Evolutionary conservation across 2,329 filamentous ascomycete genomes (phyloP).

Genomic region (Fusarium brevicatenulatum): DNA sequence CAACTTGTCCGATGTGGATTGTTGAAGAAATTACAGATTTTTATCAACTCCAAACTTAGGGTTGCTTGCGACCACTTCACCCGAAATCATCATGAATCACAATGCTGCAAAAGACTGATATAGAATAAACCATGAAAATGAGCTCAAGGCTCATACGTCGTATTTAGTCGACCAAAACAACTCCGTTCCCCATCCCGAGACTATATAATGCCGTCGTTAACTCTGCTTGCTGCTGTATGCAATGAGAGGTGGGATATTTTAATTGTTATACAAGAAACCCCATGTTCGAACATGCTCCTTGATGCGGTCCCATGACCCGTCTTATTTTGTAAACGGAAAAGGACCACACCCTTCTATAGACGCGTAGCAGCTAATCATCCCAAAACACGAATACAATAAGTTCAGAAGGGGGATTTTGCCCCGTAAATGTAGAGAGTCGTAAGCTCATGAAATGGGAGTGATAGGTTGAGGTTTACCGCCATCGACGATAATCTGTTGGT

Average conservation of each 20-base stretch:
- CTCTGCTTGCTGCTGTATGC: constrained; percentile 3
- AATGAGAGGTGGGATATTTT: constrained; percentile 15
- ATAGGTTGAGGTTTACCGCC: constrained; percentile 58
- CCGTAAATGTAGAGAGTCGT: constrained; percentile 14
- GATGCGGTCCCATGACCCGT: constrained; percentile 18
- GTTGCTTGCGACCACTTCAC: not conserved
- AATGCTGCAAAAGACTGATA: not conserved
- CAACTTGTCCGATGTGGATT: not conserved
- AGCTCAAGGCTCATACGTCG: not conserved
- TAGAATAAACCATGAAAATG: constrained; percentile 7
- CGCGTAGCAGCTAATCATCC: constrained; percentile 6
- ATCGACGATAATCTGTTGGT: constrained; percentile 74
- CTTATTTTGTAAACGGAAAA: constrained; percentile 20
- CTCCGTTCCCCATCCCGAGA: constrained; percentile 28
- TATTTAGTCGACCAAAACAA: constrained; percentile 24
- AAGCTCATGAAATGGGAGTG: constrained; percentile 23
- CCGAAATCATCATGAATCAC: not conserved
- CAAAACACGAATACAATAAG: constrained; percentile 32
- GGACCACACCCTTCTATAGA: constrained; percentile 26
- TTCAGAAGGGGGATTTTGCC: not conserved
- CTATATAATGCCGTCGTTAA: constrained; percentile 21
- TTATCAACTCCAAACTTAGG: not conserved
- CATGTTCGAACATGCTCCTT: constrained; percentile 3
- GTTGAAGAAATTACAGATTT: not conserved
- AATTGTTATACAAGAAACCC: constrained; percentile 30